phyloP scores from a whole-genome alignment of 441 rosid species.

The Croton laevigatus region DNA sequence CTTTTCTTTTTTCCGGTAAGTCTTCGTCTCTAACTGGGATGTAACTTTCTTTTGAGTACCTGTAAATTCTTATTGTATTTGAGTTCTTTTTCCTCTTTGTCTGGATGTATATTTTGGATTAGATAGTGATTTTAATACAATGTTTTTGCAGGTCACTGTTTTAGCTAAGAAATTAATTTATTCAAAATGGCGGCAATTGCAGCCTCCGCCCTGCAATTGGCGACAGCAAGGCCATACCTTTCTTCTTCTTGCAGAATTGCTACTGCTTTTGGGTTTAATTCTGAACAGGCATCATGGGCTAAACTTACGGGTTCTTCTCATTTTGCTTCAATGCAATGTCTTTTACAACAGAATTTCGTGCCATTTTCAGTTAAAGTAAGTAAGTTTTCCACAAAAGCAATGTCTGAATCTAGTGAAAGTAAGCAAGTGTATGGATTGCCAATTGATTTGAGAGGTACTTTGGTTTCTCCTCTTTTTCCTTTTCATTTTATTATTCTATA shows the following conservation, averaged over 20 bases:
- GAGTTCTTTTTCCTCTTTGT: too few relatives aligned
- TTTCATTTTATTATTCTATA: not conserved
- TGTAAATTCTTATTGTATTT: too few relatives aligned
- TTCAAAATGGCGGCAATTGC: slow-evolving; percentile 55
- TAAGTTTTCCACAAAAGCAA: slow-evolving; percentile 50
- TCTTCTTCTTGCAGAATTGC: slow-evolving; percentile 41
- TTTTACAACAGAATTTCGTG: slow-evolving; percentile 27
- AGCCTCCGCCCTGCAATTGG: slow-evolving; percentile 63
- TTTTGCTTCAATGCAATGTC: slow-evolving; percentile 41
- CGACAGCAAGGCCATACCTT: slow-evolving; percentile 48
- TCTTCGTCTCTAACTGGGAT: too few relatives aligned
- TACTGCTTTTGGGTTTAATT: slow-evolving; percentile 34
- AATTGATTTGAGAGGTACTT: slow-evolving; percentile 72
- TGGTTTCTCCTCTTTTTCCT: not conserved
- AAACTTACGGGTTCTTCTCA: slow-evolving; percentile 45
- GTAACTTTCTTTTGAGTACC: too few relatives aligned
- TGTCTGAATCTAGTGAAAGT: slow-evolving; percentile 52
- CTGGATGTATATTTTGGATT: not conserved
- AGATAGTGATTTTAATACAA: not conserved
- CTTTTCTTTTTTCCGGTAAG: too few relatives aligned
- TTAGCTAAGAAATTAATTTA: slow-evolving; percentile 22
- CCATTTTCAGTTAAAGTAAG: slow-evolving; percentile 35
- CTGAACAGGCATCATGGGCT: slow-evolving; percentile 47
- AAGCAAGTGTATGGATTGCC: slow-evolving; percentile 59
- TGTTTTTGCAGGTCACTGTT: slow-evolving; percentile 22